Base-by-base conservation (phyloP, 164 flowering plant genomes). In the Aristolochia contorta region DNA sequence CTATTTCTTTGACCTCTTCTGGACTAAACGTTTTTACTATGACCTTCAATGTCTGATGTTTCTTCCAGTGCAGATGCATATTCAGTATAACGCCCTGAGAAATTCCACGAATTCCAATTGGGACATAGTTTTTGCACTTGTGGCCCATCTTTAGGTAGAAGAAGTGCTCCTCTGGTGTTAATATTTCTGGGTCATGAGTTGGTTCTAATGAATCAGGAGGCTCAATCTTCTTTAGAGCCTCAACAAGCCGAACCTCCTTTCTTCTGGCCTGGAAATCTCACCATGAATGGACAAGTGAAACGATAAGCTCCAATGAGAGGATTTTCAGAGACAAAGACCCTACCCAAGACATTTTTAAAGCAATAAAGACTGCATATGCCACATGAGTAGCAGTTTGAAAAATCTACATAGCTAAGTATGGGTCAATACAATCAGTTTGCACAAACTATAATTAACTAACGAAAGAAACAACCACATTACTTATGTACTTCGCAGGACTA, bases 1-100 rank as follows among this genome's bases (percentile, higher is more conserved):
- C 97, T 59, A 94, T 85, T 67, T 89, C 93, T 74, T 81, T 85
- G 49, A 94, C 99, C 69, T 88, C 97, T 43, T 85, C 95, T 0
- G 93, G 79, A 2, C 93, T 61, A 70, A 88, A 94, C 30, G 97
- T 88, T 77, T 91, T 94, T 46, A 91, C 89, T 3, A 86, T 56
- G 30, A 94, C 96, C 72, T 88, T 60, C 62, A 94, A 52, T 20
- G 96, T 91, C 60, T 94, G 89, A 77, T 94, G 99, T 65, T 89
- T 94, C 78, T 94, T 94, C 99, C 97, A 94, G 58, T 94, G 99
- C 71, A 94, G 72, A 67, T 94, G 97, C 97, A 94, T 94, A 75
- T 94, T 94, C 48, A 94, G 72, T 63, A 94, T 88, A 49, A 94
- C 99, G 45, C 97, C 99, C 64, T 87, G 87, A 68, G 80, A 94